Evolutionary conservation across 371 early-diverging fungal species (phyloP).

Genomic region (Coemansia linderi): DNA sequence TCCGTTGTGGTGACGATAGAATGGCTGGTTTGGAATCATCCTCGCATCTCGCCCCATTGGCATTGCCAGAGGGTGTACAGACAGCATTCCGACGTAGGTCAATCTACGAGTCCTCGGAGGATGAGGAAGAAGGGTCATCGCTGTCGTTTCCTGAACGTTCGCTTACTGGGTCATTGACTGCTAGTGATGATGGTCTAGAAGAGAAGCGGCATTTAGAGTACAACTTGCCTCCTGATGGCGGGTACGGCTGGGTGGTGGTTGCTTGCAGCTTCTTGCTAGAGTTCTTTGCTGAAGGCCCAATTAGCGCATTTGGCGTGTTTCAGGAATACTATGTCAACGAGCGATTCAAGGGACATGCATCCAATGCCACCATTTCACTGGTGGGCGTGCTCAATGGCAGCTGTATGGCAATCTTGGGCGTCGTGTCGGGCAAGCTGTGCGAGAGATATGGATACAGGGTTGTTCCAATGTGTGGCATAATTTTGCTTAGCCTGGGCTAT

Average conservation of each 20-base stretch:
- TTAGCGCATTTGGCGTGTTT: conserved; percentile 58
- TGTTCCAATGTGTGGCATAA: conserved; percentile 52
- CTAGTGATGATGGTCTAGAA: not conserved
- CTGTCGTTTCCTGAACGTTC: conserved; percentile 2
- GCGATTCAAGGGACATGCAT: conserved; percentile 40
- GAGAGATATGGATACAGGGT: conserved; percentile 55
- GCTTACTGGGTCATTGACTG: conserved; percentile 26
- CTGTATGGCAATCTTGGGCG: conserved; percentile 55
- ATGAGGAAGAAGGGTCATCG: not conserved
- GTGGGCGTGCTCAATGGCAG: conserved; percentile 57
- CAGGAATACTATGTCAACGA: conserved; percentile 57
- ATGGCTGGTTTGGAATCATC: conserved; percentile 1
- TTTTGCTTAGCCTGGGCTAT: conserved; percentile 49
- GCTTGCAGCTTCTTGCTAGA: conserved; percentile 62
- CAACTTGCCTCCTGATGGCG: conserved; percentile 57
- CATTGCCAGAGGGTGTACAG: not conserved
- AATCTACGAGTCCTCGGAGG: conserved; percentile 13
- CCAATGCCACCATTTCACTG: conserved; percentile 56
- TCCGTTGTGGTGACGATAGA: not conserved
- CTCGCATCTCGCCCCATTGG: not conserved
- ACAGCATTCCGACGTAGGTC: conserved; percentile 14
- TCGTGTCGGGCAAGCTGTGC: conserved; percentile 55
- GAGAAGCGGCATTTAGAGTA: conserved; percentile 22
- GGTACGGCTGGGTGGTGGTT: conserved; percentile 69
- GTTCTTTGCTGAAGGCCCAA: conserved; percentile 60